Base-by-base conservation (phyloP, 2,329 filamentous ascomycete genomes). In the Annulohypoxylon truncatum region DNA sequence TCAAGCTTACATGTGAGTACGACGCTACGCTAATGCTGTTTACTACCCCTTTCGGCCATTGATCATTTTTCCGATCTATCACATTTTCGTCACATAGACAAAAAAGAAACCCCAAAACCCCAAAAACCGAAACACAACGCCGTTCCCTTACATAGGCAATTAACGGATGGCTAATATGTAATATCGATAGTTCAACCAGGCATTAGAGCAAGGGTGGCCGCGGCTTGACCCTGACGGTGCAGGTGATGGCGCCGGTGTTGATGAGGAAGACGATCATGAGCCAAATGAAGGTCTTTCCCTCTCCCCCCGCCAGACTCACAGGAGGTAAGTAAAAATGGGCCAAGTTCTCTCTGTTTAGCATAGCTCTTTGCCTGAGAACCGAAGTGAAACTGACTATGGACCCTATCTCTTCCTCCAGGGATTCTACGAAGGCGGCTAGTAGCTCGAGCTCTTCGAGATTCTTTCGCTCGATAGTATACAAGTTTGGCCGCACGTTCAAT, bases 401-500 rank as follows among this genome's bases (percentile, higher is more conserved):
- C 51, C 44, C 44, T 31, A 47, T 22, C 53, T 29, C 20, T 20
- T 26, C 13, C 10, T 15, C 18, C 20, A 69, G 67, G 46, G 47
- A 52, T 38, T 69, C 64, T 20, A 60, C 67, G 22, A 69, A 64
- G 57, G 40, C 64, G 4, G 22, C 58, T 31, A 26, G 50, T 29
- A 48, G 65, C 26, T 67, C 64, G 22, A 67, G 64, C 42, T 69
- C 67, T 54, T 69, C 68, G 22, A 57, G 68, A 42, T 72, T 73
- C 67, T 73, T 73, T 38, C 70, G 71, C 20, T 72, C 69, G 8
- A 61, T 73, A 52, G 65, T 72, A 2, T 65, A 73, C 58, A 72
- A 65, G 52, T 72, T 73, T 57, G 71, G 67, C 52, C 70, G 71
- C 24, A 58, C 70, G 24, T 71, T 70, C 54, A 70, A 68, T 22